Evolutionary conservation across 805 yeast genomes (phyloP).

Genomic region (Deakozyma indianensis): DNA sequence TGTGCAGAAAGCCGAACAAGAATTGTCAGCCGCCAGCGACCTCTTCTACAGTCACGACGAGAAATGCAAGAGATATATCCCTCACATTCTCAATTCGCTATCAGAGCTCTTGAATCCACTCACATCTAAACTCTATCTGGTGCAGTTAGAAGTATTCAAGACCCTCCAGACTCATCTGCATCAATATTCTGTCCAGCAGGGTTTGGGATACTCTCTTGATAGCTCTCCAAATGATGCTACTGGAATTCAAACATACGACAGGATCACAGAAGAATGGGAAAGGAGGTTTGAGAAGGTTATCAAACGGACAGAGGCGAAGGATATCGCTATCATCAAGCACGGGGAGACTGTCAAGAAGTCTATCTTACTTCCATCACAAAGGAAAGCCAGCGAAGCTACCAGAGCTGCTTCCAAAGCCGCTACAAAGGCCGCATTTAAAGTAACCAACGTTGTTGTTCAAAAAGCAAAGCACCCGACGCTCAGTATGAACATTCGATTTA

Average conservation of each 20-base stretch:
- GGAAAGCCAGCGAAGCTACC: constrained; percentile 6
- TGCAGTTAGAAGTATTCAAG: constrained; percentile 15
- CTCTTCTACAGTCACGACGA: constrained; percentile 18
- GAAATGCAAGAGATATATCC: constrained; percentile 15
- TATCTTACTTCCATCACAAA: constrained; percentile 12
- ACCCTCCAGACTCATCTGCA: constrained; percentile 10
- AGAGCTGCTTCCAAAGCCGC: constrained; percentile 26
- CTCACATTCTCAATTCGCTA: constrained; percentile 14
- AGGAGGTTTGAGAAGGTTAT: constrained; percentile 9
- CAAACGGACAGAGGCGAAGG: constrained; percentile 7
- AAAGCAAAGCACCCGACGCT: constrained; percentile 10
- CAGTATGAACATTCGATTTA: constrained; percentile 7
- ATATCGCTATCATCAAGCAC: constrained; percentile 10
- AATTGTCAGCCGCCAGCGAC: constrained; percentile 19
- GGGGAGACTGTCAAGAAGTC: constrained; percentile 18
- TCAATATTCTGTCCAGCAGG: constrained; percentile 14
- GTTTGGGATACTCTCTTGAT: constrained; percentile 5
- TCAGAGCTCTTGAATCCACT: constrained; percentile 20
- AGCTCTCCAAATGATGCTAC: constrained; percentile 1
- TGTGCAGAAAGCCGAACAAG: constrained; percentile 15
- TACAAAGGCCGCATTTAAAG: constrained; percentile 30
- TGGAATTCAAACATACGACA: constrained; percentile 6
- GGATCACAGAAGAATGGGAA: constrained; percentile 17
- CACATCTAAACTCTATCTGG: constrained; percentile 15
- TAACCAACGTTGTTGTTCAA: constrained; percentile 16